Conservation (phyloP, 2,329 filamentous ascomycete genomes). For the Orbilia quercus region DNA sequence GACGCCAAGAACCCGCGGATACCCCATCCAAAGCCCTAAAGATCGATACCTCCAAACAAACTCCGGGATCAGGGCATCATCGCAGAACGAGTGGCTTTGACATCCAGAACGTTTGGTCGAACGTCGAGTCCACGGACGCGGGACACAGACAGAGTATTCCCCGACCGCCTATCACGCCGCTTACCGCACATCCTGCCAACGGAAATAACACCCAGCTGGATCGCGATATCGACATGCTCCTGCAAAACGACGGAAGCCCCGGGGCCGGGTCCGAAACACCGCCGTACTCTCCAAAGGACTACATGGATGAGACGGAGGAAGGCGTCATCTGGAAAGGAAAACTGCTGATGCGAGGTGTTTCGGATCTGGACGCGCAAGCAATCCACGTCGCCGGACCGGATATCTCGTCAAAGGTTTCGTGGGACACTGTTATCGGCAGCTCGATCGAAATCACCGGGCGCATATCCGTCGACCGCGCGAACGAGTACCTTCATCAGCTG, state of each 20-base stretch:
- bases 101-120: slow-evolving; percentile 85
- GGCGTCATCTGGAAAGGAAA: slow-evolving; percentile 81
- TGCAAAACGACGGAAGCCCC: slow-evolving; percentile 75
- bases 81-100: slow-evolving; percentile 73
- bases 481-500: slow-evolving; percentile 89
- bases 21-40: slow-evolving; percentile 59
- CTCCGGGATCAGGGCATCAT: slow-evolving; percentile 62
- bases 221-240: slow-evolving; percentile 86
- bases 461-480: slow-evolving; percentile 83
- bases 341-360: slow-evolving; percentile 79
- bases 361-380: slow-evolving; percentile 79
- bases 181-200: slow-evolving; percentile 65
- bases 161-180: slow-evolving; percentile 67
- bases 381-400: slow-evolving; percentile 87
- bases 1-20: slow-evolving; percentile 59
- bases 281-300: slow-evolving; percentile 82
- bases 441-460: slow-evolving; percentile 79
- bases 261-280: slow-evolving; percentile 77
- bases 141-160: slow-evolving; percentile 65
- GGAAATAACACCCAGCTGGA: slow-evolving; percentile 73
- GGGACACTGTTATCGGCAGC: slow-evolving; percentile 79
- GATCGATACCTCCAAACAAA: slow-evolving; percentile 58
- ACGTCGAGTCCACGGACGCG: slow-evolving; percentile 77
- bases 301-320: slow-evolving; percentile 71
- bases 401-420: slow-evolving; percentile 74